Base-by-base conservation (phyloP, 331 rosid genomes). In the Malus hybrid region DNA sequence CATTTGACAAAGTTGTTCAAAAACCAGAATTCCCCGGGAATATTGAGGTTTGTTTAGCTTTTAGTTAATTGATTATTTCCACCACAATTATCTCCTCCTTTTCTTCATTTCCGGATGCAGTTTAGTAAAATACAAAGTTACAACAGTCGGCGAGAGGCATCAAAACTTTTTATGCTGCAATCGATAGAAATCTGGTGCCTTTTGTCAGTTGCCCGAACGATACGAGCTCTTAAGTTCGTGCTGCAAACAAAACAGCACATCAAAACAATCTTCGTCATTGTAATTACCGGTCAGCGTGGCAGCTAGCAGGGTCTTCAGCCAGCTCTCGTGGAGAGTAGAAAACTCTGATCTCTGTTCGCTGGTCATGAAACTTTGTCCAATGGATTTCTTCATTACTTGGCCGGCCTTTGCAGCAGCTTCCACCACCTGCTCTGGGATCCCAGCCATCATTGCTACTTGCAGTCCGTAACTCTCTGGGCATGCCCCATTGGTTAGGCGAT, bases 401-500 rank as follows among this genome's bases (percentile, higher is more conserved):
- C 96, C 86, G 24, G 99, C 97, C 75, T 76, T 80, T 30, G 92
- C 87, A 81, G 99, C 97, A 8, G 88, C 71, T 70, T 82, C 78
- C 7, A 94, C 96, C 1, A 84, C 92, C 67, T 74, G 50, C 50
- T 89, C 89, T 3, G 99, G 92, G 78, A 94, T 84, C 81, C 99
- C 97, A 15, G 99, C 99, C 99, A 90, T 92, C 48, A 79, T 85
- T 32, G 97, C 99, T 50, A 94, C 97, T 87, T 94, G 96, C 86
- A 94, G 75, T n/a, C 99, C 99, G 7, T 92, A 94, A 83, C 99
- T 94, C 85, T 90, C 96, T 0, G 99, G 99, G 73, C 93, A 92
- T 14, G 97, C 84, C 53, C 99, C 99, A 1, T 88, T 71, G 63
- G 88, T 71, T 5, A 94, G 99, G 66, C 91, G 88, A 66, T 94